Base-by-base conservation (phyloP, 2,329 filamentous ascomycete species). In the Penicillium italicum region DNA sequence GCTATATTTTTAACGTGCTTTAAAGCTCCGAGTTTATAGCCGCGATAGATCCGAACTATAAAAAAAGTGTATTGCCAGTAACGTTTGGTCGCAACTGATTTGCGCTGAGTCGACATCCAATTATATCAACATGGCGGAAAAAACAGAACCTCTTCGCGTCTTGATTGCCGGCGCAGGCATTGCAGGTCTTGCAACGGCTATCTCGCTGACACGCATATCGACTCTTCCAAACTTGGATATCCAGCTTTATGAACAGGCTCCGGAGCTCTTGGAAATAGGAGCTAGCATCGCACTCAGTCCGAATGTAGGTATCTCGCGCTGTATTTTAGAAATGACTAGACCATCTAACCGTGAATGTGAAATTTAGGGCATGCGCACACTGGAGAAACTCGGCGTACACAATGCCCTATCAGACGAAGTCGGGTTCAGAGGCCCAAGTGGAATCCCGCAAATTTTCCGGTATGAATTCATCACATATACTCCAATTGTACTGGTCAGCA, bases 131-230 rank as follows among this genome's bases (percentile, higher is more conserved):
- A 60, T 56, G 56, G 18, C 46, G 16, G 53, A 37, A 18, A 26
- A 45, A 33, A 14, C 14, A 2, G 18, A 53, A 10, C 36, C 46
- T 2, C 33, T 62, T 45, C 67, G 72, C 9, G 69, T 82, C 6
- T 75, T 78, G 37, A 79, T 82, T 42, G 69, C 77, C 3, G 80
- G 80, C 28, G 79, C 77, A 24, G 80, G 80, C 20, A 81, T 82
- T 38, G 78, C 50, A 73, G n/a, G 80, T 0, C 73, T 82, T 5
- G 75, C 75, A 14, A 71, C 79, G 2, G 78, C 78, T 11, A 77
- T 80, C 26, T 77, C 77, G 3, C 68, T 82, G 2, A 24, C 38
- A 16, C 53, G 56, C 20, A 48, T 61, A 22, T 52, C 60, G 5
- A 31, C 36, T 11, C 6, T 59, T 26, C 24, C 11, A 62, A 66